These are phyloP conservation scores for Trichoderma breve DNA, from an alignment of 2,329 filamentous ascomycete genomes.

Conservation along the genomic window DNA sequence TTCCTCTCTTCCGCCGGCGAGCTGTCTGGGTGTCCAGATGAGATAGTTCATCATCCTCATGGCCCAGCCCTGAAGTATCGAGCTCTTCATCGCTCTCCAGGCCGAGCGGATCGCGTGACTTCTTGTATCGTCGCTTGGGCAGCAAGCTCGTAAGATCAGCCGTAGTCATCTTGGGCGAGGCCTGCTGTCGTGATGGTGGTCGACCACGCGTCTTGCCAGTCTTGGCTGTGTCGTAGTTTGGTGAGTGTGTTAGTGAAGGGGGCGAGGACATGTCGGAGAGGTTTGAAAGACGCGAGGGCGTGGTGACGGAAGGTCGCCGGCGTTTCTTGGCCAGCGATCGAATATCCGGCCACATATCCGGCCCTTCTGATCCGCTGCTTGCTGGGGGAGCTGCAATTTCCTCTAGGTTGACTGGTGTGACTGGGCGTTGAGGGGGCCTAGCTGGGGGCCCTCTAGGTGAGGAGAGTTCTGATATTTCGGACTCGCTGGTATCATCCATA, in stretches of 20 bases:
- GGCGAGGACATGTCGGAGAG: slow-evolving; percentile 61
- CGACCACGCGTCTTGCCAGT: slow-evolving; percentile 32
- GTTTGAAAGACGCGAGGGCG: slow-evolving; percentile 40
- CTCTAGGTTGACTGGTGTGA: slow-evolving; percentile 47
- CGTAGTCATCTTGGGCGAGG: slow-evolving; percentile 48
- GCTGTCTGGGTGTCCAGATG: slow-evolving; percentile 40
- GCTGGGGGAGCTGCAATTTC: slow-evolving; percentile 54
- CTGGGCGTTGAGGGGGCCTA: slow-evolving; percentile 30
- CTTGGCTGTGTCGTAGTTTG: slow-evolving; percentile 46
- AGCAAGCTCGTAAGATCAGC: slow-evolving; percentile 54
- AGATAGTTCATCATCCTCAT: slow-evolving; percentile 58
- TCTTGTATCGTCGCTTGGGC: slow-evolving; percentile 50
- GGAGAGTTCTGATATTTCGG: slow-evolving; percentile 37
- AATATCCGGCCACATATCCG: slow-evolving; percentile 52
- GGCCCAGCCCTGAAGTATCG: slow-evolving; percentile 47
- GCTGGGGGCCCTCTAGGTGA: slow-evolving; percentile 36
- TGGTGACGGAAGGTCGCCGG: slow-evolving; percentile 38
- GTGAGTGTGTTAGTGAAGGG: slow-evolving; percentile 65
- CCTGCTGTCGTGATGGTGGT: slow-evolving; percentile 32
- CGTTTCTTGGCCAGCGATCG: slow-evolving; percentile 49
- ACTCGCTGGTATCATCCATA: slow-evolving; percentile 35
- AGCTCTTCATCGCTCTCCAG: slow-evolving; percentile 45
- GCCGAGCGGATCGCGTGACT: slow-evolving; percentile 39
- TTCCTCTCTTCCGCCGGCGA: slow-evolving; percentile 37
- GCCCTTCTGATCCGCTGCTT: slow-evolving; percentile 50